These are phyloP conservation scores for Fusarium torreyae DNA, from an alignment of 2,329 filamentous ascomycete genomes.

Conservation along the genomic window DNA sequence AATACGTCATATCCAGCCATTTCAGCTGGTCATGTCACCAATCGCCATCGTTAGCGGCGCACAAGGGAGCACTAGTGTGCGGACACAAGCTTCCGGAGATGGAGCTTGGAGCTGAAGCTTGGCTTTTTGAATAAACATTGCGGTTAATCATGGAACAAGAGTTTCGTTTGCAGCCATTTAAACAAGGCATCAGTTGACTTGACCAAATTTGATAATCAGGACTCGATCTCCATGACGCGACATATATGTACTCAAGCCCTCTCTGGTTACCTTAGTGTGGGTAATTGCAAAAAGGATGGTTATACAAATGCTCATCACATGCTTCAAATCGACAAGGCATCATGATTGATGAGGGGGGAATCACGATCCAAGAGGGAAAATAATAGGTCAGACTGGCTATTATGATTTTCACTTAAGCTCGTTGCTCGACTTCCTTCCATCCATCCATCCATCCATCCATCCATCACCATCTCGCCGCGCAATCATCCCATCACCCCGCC, in stretches of 20 bases:
- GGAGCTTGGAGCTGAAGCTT: constrained; percentile 21
- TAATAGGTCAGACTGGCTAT: constrained; percentile 8
- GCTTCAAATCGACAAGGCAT: background rate
- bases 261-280: background rate
- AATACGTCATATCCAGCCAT: constrained; percentile 47
- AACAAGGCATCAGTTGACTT: constrained; percentile 16
- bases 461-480: background rate
- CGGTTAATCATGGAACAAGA: constrained; percentile 9
- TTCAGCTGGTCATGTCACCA: constrained; percentile 29
- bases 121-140: constrained; percentile 23
- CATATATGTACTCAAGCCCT: background rate
- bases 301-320: constrained; percentile 1
- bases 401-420: too few relatives aligned
- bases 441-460: too few relatives aligned
- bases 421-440: background rate
- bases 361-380: background rate
- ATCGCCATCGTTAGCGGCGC: constrained; percentile 24
- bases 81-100: constrained; percentile 42
- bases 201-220: constrained; percentile 2
- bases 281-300: background rate
- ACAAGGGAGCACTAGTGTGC: constrained; percentile 34
- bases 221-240: constrained; percentile 8
- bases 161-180: constrained; percentile 4
- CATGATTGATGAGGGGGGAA: too few relatives aligned
- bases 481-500: constrained; percentile 5